phyloP scores from a whole-genome alignment of 164 flowering plant species.

The Nymphaea thermarum region DNA sequence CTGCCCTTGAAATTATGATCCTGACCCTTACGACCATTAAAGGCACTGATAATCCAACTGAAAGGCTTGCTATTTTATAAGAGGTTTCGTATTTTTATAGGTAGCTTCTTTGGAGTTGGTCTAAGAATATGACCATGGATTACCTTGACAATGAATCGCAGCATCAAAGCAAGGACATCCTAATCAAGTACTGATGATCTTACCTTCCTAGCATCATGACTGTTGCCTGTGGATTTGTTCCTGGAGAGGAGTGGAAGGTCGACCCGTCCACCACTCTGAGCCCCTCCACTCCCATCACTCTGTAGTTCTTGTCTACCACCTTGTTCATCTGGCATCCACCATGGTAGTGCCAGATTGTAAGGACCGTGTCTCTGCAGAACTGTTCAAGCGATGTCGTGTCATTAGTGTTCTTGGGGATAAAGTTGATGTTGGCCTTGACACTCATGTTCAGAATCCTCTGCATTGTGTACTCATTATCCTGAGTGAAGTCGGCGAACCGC shows the following conservation, averaged over 20 bases:
- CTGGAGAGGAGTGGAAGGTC: conserved; percentile 48
- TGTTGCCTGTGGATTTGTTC: conserved; percentile 90
- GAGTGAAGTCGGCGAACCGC: conserved; percentile 30
- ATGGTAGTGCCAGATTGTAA: conserved; percentile 91
- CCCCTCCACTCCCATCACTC: conserved; percentile 47
- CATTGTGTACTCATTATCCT: conserved; percentile 18
- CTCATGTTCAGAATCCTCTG: conserved; percentile 58
- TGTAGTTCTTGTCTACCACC: conserved; percentile 40
- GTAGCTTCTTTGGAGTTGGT: neutral
- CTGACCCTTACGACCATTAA: neutral
- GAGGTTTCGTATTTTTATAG: neutral
- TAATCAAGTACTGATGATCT: neutral
- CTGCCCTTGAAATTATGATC: neutral
- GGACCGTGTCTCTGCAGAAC: conserved; percentile 77
- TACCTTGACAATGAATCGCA: too few species aligned
- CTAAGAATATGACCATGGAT: neutral
- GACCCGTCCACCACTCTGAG: conserved; percentile 73
- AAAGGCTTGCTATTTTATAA: neutral
- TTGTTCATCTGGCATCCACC: conserved; percentile 71
- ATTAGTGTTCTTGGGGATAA: conserved; percentile 61
- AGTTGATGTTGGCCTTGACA: conserved; percentile 61
- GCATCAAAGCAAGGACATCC: neutral
- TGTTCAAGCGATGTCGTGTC: conserved; percentile 58
- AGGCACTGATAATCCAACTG: neutral
- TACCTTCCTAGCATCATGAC: conserved; percentile 95